Evolutionary conservation across 768 basidiomycete genomes (phyloP), one percentile per base, ranked within the genome.

Genomic region (Fistulinella prunicolor): DNA sequence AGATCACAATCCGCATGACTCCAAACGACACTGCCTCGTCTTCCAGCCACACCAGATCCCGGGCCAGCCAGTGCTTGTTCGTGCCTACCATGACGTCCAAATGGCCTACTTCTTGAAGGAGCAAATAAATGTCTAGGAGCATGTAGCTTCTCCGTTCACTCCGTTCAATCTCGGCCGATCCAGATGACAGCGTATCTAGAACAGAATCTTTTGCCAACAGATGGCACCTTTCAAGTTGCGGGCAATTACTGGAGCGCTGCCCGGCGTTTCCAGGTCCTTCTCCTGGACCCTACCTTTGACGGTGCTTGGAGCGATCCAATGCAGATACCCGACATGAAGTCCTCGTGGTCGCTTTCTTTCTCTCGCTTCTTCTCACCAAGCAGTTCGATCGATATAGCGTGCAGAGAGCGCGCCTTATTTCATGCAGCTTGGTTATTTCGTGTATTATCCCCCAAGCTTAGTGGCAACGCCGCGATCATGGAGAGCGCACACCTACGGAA

Each of bases 311-410:
- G 61, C 58, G 65, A 69, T 69, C 56, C 53, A 56, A 56, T 54
- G 50, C 64, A 68, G 65, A 69, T 67, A 67, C 59, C 63, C 65
- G 65, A 67, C 59, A 67, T 67, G 67, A 67, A 63, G 38, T 57
- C 61, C 66, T 63, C 66, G 63, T 67, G 64, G 59, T 35, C 49
- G 39, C 49, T 61, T 47, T 54, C 56, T 57, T 46, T 55, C 55
- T 60, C 56, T 65, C 62, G 58, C 61, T 61, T 65, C 60, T 64
- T 62, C 53, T 48, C 62, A 58, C 67, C 59, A 54, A 63, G 53
- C 62, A 46, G 52, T 58, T 45, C 57, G 66, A 69, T 67, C 66
- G 65, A 35, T 65, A 55, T 63, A 61, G 65, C 61, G 57, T 65
- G 65, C 43, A 58, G 47, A 56, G 60, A 51, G 58, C 55, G 63